Conservation (phyloP, 331 rosid genomes). For the Stylosanthes scabra region DNA sequence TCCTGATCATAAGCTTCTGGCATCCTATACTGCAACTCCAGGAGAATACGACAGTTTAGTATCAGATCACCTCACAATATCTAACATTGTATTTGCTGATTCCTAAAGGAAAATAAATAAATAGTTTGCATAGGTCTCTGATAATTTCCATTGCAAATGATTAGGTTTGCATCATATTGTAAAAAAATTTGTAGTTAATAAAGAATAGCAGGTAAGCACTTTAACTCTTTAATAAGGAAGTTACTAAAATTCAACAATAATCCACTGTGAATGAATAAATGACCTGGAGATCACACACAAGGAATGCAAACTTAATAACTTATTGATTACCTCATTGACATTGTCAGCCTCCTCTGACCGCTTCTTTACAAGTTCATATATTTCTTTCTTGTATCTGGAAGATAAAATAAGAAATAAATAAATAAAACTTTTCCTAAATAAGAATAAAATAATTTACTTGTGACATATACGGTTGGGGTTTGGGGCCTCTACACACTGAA, state of each 20-base stretch:
- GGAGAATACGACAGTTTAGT: slow-evolving; percentile 34
- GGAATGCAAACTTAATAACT: slow-evolving; percentile 12
- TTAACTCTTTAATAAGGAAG: neutral
- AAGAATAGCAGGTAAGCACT: slow-evolving; percentile 4
- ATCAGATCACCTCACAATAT: neutral
- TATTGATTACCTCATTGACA: slow-evolving; percentile 67
- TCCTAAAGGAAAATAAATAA: slow-evolving; percentile 6
- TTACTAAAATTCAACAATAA: slow-evolving; percentile 29
- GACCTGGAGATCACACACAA: slow-evolving; percentile 15
- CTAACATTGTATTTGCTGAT: slow-evolving; percentile 8
- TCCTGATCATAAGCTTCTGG: slow-evolving; percentile 95
- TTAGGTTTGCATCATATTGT: slow-evolving; percentile 5
- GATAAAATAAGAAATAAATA: slow-evolving; percentile 17
- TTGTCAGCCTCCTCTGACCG: slow-evolving; percentile 75
- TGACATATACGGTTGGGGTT: neutral
- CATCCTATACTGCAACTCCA: slow-evolving; percentile 82
- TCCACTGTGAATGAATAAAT: slow-evolving; percentile 32
- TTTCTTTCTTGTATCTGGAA: slow-evolving; percentile 83
- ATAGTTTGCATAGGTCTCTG: slow-evolving; percentile 9
- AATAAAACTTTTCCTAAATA: slow-evolving; percentile 18
- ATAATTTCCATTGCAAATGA: slow-evolving; percentile 26
- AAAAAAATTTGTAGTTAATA: neutral
- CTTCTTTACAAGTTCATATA: slow-evolving; percentile 78
- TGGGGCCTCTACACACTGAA: slow-evolving; percentile 16
- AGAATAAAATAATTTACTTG: slow-evolving; percentile 15